Base-by-base conservation (phyloP, 352 stramenopile species). In the Peronospora destructor region DNA sequence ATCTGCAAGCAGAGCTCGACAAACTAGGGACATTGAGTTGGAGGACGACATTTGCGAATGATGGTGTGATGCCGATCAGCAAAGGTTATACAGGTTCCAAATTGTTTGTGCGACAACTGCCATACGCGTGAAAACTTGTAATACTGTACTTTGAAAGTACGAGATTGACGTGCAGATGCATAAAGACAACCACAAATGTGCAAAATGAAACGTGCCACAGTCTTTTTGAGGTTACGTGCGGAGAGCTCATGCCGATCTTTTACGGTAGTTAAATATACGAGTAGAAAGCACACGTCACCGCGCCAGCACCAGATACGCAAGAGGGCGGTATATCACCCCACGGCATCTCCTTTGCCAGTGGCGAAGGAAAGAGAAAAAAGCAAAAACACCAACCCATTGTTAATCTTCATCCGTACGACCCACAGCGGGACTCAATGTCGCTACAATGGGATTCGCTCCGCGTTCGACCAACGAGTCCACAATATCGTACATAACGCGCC, bases 221-320 rank as follows among this genome's bases (percentile, higher is more conserved):
- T 36, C 30, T 36, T 36, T 3, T 36, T 36, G 30, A 36, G 30
- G 30, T 16, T 36, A 36, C 30, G 30, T 61, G 55, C 32, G 45
- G 45, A 60, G 53, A 60, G 53, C 48, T 63, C 38, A 55, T 62
- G 56, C 34, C 60, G 52, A 56, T 64, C 50, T 37, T 58, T 26
- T 26, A 59, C 37, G 55, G 56, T 53, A 39, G 61, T 69, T 69
- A 69, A 69, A 69, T 69, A 69, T 69, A 66, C 56, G 61, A 66
- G 52, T 66, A 68, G 46, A 65, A 64, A 62, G 60, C 49, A 61
- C 60, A 59, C 33, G 33, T 30, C 34, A 33, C 43, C 41, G 34
- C 43, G 45, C 48, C 33, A 51, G 47, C 40, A 51, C 39, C 45
- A 53, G 23, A 16, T 42, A 19, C 35, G 37, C 17, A 26, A 46